Percentiles rank a stretch among this genome's conserved stretches.
Evolutionary conservation across 2,329 filamentous ascomycete genomes (phyloP).

Genomic region (Ascochyta rabiei): DNA sequence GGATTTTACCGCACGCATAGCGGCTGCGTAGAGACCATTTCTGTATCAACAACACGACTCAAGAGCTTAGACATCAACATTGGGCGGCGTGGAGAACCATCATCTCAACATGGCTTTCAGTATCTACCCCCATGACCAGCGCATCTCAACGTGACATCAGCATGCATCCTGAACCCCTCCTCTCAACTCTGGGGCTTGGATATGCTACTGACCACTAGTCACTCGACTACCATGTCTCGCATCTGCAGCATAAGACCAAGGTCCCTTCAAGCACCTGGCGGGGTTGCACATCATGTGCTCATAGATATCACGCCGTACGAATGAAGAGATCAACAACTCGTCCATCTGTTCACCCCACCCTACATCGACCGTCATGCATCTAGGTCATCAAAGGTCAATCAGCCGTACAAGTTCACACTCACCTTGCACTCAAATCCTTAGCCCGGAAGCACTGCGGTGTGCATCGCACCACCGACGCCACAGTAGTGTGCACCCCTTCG

Average conservation of each 20-base stretch:
- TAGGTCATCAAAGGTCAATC: neutral
- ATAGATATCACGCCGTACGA: neutral
- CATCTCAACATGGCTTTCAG: neutral
- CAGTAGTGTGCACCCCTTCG: neutral
- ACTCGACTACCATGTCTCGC: constrained; percentile 1
- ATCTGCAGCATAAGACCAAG: constrained; percentile 10
- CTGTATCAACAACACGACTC: constrained; percentile 1
- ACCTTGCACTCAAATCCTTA: neutral
- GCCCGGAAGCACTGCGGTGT: neutral
- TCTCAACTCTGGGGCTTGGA: neutral
- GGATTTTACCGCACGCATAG: neutral
- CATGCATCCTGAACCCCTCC: neutral
- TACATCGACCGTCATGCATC: neutral
- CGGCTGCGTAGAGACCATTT: neutral
- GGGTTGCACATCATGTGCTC: neutral
- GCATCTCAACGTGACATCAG: neutral
- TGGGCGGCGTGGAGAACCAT: constrained; percentile 12
- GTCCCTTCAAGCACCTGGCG: neutral
- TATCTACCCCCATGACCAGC: neutral
- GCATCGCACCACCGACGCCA: neutral
- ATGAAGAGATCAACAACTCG: neutral
- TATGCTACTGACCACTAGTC: neutral
- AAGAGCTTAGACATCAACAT: constrained; percentile 16
- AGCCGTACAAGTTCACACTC: neutral
- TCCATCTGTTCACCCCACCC: neutral